Conservation (phyloP, 805 yeast species). For the Metahyphopichia silvanorum region DNA sequence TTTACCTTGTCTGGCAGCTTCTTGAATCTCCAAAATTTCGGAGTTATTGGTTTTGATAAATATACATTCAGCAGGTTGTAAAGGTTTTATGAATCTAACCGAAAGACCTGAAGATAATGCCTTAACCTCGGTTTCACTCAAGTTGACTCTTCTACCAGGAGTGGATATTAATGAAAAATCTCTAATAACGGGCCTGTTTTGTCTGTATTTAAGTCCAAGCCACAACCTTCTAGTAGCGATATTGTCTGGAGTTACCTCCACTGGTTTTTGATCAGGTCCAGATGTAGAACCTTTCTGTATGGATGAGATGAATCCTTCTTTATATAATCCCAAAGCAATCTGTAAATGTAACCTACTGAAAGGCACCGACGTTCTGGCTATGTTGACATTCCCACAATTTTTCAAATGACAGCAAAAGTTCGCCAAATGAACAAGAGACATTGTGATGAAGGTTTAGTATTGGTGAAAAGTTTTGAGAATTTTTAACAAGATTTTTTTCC, state of each 20-base stretch:
- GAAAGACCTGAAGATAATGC: constrained; percentile 73
- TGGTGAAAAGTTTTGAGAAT: neutral
- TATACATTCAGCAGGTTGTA: constrained; percentile 86
- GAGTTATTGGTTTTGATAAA: constrained; percentile 53
- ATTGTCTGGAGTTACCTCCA: constrained; percentile 82
- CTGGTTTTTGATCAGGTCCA: constrained; percentile 79
- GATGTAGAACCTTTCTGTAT: constrained; percentile 78
- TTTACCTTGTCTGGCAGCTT: constrained; percentile 72
- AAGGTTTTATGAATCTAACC: constrained; percentile 72
- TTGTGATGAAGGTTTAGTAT: constrained; percentile 25
- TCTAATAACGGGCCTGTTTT: constrained; percentile 72
- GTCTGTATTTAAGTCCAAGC: constrained; percentile 87
- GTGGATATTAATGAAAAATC: constrained; percentile 73
- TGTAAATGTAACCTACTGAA: constrained; percentile 79
- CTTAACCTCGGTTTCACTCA: constrained; percentile 61
- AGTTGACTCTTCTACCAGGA: constrained; percentile 74
- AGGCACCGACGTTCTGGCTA: constrained; percentile 76
- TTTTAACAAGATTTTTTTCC: too few species aligned
- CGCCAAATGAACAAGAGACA: constrained; percentile 86
- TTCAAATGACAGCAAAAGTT: constrained; percentile 85
- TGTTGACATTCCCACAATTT: constrained; percentile 75
- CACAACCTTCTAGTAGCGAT: constrained; percentile 83
- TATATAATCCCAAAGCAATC: constrained; percentile 79
- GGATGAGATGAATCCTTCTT: constrained; percentile 84
- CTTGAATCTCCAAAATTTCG: constrained; percentile 71